Conservation (phyloP, 345 rosid genomes). For the Aegle marmelos region DNA sequence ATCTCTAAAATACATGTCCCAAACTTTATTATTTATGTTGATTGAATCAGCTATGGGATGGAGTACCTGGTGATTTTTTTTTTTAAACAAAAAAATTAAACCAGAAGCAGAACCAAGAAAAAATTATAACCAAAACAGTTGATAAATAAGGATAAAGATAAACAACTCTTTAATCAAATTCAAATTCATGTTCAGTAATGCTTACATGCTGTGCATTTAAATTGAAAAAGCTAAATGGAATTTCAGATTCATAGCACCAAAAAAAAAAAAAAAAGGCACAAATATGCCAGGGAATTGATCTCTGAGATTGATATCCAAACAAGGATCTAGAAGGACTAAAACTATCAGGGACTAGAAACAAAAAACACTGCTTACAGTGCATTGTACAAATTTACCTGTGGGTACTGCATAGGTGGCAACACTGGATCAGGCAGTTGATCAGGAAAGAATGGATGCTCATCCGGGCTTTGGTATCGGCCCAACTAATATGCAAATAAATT, state of each 20-base stretch:
- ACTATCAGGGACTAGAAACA: background rate
- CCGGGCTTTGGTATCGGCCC: conserved; percentile 89
- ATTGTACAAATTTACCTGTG: conserved; percentile 36
- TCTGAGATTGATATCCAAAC: background rate
- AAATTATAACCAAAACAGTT: background rate
- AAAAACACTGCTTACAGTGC: background rate
- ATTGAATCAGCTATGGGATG: conserved; percentile 71
- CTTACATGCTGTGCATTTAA: background rate
- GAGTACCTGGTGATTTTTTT: conserved; percentile 48
- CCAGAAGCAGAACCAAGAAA: background rate
- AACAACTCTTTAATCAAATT: background rate
- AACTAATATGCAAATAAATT: conserved; percentile 37
- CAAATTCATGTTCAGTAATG: background rate
- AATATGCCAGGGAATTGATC: background rate
- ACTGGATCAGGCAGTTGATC: conserved; percentile 62
- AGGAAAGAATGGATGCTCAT: conserved; percentile 87
- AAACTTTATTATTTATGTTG: conserved; percentile 68
- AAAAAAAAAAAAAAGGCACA: background rate
- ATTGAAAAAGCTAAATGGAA: background rate
- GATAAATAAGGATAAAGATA: background rate
- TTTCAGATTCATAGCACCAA: background rate
- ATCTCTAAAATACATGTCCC: conserved; percentile 86
- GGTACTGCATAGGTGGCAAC: conserved; percentile 83
- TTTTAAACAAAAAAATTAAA: background rate
- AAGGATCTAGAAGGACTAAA: background rate